Percentiles rank a stretch among this genome's conserved stretches.
Evolutionary conservation across 768 basidiomycete species (phyloP).

Genomic region (Leucosporidium yakuticum): DNA sequence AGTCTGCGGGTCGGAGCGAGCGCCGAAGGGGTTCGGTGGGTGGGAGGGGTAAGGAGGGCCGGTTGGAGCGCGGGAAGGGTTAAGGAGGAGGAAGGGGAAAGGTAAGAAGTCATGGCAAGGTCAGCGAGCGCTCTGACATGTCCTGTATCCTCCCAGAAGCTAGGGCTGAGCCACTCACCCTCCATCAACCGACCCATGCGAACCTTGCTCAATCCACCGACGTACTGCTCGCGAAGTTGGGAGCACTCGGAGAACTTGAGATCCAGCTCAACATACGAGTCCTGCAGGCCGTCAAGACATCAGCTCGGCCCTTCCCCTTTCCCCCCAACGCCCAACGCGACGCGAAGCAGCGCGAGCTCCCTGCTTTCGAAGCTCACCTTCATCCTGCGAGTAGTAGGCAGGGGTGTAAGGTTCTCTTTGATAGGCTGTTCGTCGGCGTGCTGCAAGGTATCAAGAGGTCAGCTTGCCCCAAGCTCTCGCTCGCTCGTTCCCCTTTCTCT

Average conservation of each 20-base stretch:
- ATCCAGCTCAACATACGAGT: constrained; percentile 32
- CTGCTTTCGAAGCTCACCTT: not conserved
- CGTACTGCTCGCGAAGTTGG: constrained; percentile 24
- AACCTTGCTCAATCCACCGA: constrained; percentile 28
- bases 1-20: constrained; percentile 1
- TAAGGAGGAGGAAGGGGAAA: not conserved
- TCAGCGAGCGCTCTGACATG: not conserved
- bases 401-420: not conserved
- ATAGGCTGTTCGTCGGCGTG: not conserved
- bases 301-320: not conserved
- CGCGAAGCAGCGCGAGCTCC: too few relatives aligned
- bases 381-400: constrained; percentile 5
- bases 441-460: too few relatives aligned
- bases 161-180: constrained; percentile 6
- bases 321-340: not conserved
- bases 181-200: constrained; percentile 35
- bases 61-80: not conserved
- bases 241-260: constrained; percentile 25
- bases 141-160: not conserved
- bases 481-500: too few relatives aligned
- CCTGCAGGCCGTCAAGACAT: not conserved
- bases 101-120: not conserved
- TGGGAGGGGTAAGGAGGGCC: too few relatives aligned
- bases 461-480: too few relatives aligned
- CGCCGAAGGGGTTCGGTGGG: too few relatives aligned